Evolutionary conservation across 495 filamentous ascomycete species (phyloP), one percentile per base, ranked within the genome.

Genomic region (Cudoniella acicularis): DNA sequence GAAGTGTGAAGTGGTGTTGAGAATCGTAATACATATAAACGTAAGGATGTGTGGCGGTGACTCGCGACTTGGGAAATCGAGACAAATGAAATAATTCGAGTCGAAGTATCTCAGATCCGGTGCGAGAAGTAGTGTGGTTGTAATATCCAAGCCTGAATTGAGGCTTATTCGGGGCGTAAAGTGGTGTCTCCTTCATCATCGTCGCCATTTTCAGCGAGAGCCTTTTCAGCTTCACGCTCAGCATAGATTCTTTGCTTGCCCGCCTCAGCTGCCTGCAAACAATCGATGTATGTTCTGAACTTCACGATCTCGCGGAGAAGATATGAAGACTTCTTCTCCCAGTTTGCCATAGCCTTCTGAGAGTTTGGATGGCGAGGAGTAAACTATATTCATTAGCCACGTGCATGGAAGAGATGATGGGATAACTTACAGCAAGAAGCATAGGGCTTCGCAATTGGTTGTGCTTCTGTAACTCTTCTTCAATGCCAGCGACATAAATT

Each of bases 261-360:
- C 1, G 27, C 56, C 48, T 71, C 75, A 6, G 79, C 79, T 13
- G 71, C 69, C 52, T 72, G 69, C 26, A 99, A 73, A 26, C 82
- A 83, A 67, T 98, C 95, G 59, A 96, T 91, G 61, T 98, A 99
- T 0, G 92, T 98, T 49, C 86, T 77, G 72, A 96, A 98, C 67
- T 98, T 99, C 64, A 96, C 89, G 67, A 93, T 97, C 73, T 99
- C 94, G n/a, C 87, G 79, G 20, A 98, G 76, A 42, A 99, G 74
- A 69, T 98, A 96, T 26, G 87, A 86, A 40, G 89, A 93, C 73
- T 97, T 97, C 55, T 87, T 83, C 76, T 99, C 92, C 95, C 95
- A 99, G 69, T 99, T 99, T 3, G 86, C 78, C 87, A 96, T 86
- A 1, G 93, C 90, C 72, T 89, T 92, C 49, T 73, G 73, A 21